These are phyloP conservation scores for Penicillium tannophilum DNA, from an alignment of 495 filamentous ascomycete species.

Conservation along the genomic window DNA sequence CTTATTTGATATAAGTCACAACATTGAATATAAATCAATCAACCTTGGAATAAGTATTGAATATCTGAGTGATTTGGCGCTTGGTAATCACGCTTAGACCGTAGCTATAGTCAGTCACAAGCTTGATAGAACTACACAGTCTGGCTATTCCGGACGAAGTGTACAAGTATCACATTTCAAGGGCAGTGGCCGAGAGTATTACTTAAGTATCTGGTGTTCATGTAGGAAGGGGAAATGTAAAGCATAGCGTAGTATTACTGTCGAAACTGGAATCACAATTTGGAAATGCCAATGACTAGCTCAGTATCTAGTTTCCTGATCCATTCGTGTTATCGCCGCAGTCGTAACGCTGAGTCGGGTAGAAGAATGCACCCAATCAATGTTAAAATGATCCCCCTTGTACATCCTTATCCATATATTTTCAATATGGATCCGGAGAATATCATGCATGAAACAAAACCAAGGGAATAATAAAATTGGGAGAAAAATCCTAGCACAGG, in stretches of 20 bases:
- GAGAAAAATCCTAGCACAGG: no score
- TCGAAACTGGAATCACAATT: background rate
- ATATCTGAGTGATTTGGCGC: no score
- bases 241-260: background rate
- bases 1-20: no score
- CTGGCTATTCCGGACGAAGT: background rate
- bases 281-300: background rate
- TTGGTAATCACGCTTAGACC: no score
- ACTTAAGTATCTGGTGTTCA: no score
- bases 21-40: no score
- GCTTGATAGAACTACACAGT: background rate
- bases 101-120: background rate
- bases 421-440: background rate
- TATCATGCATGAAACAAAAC: background rate
- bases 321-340: constrained; percentile 13
- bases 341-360: constrained; percentile 7
- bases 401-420: background rate
- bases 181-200: no score
- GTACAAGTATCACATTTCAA: no score
- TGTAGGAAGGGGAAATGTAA: background rate
- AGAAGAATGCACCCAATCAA: background rate
- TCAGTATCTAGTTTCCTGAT: background rate
- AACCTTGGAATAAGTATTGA: no score
- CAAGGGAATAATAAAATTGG: background rate
- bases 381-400: background rate